Base-by-base conservation (phyloP, 176 grass and related monocot species). In the Coix lacrymajobi region DNA sequence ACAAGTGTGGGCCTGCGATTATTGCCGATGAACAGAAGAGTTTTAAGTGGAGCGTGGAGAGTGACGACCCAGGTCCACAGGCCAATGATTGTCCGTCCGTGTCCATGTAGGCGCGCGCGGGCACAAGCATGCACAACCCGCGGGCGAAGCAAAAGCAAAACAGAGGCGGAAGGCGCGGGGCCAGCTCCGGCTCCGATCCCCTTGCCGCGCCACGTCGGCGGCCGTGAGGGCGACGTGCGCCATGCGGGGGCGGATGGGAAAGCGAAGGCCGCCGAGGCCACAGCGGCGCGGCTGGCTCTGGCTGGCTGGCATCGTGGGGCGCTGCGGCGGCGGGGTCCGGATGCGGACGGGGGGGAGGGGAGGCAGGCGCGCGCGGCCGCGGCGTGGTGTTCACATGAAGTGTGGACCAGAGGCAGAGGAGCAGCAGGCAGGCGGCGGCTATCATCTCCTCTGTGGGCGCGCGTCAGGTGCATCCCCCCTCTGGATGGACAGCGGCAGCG, bases 351-450 rank as follows among this genome's bases (percentile, higher is more conserved):
- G 24, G 4, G 20, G 4, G 1, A 0, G n/a, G 22, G 69, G 30
- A 49, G 37, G 79, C 73, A 68, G 58, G 17, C 4, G 37, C 64
- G 72, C 36, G 83, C 76, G 79, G 83, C 45, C 31, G 73, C 15
- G 58, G 84, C 79, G 88, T 90, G 84, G 79, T 5, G 84, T 41
- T 86, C 84, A 90, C 88, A 79, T 83, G 83, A 82, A 56, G 54
- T 16, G 83, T 81, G 78, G 88, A 85, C 82, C 69, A 44, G 78
- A n/a, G 7, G 34, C 56, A 11, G 43, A 45, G 60, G 4, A 13
- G n/a, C 31, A 20, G 69, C 25, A 28, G 39, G 38, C 4, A 2
- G 51, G 7, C 1, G 19, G 51, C 44, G 54, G 20, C n/a, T 58
- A 11, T n/a, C 52, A 7, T 57, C 20, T 57, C 52, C 51, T 19